Percentiles rank a stretch among this genome's conserved stretches.
Evolutionary conservation across 805 yeast species (phyloP).

Genomic region (Kodamaea hsintzibuensis): DNA sequence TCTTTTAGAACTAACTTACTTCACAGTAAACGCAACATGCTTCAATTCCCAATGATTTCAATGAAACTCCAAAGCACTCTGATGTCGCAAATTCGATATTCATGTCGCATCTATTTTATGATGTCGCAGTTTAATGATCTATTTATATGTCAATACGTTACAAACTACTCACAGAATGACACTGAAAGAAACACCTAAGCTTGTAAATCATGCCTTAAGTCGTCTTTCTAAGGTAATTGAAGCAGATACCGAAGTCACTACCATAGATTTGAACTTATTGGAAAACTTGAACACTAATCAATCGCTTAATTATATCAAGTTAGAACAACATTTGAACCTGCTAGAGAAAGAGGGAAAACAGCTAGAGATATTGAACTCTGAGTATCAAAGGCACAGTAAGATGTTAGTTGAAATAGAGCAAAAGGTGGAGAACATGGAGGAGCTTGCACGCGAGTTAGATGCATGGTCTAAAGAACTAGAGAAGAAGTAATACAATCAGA

Average conservation of each 20-base stretch:
- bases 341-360: conserved; percentile 44
- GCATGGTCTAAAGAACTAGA: conserved; percentile 60
- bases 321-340: conserved; percentile 40
- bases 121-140: conserved; percentile 1
- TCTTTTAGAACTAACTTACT: too few species aligned
- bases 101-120: neutral
- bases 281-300: conserved; percentile 61
- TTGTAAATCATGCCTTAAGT: conserved; percentile 31
- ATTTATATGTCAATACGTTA: neutral
- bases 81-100: neutral
- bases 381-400: conserved; percentile 23
- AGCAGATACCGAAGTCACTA: conserved; percentile 41
- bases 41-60: too few species aligned
- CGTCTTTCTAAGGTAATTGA: conserved; percentile 34
- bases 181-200: conserved; percentile 31
- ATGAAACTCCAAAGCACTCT: too few species aligned
- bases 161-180: conserved; percentile 17
- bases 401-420: conserved; percentile 31
- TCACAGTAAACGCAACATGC: too few species aligned
- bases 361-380: conserved; percentile 24
- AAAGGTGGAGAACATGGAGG: conserved; percentile 43
- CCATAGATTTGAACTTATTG: conserved; percentile 48
- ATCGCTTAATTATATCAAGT: conserved; percentile 50
- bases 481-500: conserved; percentile 27
- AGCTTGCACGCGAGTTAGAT: conserved; percentile 56